Percentiles rank a stretch among this genome's conserved stretches.
Evolutionary conservation across 2,329 filamentous ascomycete species (phyloP).

Genomic region (Fusarium sp.): DNA sequence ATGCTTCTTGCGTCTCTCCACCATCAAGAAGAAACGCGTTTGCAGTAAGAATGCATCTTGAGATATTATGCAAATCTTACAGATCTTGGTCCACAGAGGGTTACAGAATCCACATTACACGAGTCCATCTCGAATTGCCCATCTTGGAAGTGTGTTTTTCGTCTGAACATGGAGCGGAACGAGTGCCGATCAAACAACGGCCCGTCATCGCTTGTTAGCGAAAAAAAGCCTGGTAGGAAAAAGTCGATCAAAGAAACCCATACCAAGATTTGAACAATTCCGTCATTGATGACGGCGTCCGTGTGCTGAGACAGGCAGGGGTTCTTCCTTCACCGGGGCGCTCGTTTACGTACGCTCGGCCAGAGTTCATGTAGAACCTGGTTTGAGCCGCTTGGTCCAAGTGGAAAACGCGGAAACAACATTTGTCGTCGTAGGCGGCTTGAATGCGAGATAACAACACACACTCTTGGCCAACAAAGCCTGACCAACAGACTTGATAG

Average conservation of each 20-base stretch:
- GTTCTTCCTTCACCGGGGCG: background rate
- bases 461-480: background rate
- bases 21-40: background rate
- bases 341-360: background rate
- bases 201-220: background rate
- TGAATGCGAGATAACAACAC: background rate
- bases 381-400: background rate
- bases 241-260: background rate
- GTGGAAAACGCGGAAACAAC: background rate
- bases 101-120: background rate
- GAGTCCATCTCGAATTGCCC: background rate
- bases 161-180: background rate
- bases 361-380: background rate
- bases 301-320: background rate
- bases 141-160: background rate
- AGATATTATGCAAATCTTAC: background rate
- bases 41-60: background rate
- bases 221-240: background rate
- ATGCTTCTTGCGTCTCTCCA: slow-evolving; percentile 2
- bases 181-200: slow-evolving; percentile 24
- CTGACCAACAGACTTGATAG: background rate
- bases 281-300: background rate
- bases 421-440: background rate
- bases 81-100: background rate
- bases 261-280: background rate